Evolutionary conservation across 179 eudicot genomes (phyloP).

Genomic region (Actinidia chinensis): DNA sequence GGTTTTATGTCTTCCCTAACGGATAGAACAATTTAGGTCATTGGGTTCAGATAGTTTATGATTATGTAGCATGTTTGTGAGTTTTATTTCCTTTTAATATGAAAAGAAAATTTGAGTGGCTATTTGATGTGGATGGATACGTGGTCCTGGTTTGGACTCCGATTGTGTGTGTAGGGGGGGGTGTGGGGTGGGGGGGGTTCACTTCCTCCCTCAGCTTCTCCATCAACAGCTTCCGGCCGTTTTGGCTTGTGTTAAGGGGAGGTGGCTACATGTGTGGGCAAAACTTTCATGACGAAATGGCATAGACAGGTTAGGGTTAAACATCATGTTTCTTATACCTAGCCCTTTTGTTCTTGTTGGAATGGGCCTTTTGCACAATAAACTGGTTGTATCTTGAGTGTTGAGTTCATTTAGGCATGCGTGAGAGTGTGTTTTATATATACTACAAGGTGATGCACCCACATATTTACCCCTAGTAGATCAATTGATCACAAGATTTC

Average conservation of each 20-base stretch:
- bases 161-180: too few relatives aligned
- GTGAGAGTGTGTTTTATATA: too few relatives aligned
- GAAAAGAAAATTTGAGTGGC: slow-evolving; percentile 22
- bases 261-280: slow-evolving; percentile 90
- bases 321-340: neutral
- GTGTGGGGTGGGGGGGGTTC: too few relatives aligned
- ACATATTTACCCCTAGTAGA: too few relatives aligned
- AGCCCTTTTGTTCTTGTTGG: neutral
- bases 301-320: slow-evolving; percentile 63
- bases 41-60: neutral
- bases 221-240: slow-evolving; percentile 69
- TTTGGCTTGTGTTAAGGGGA: slow-evolving; percentile 48
- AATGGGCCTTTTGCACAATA: too few relatives aligned
- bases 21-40: neutral
- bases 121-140: slow-evolving; percentile 88
- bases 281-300: slow-evolving; percentile 96
- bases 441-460: too few relatives aligned
- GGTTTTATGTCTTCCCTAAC: neutral
- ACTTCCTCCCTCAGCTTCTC: slow-evolving; percentile 72
- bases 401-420: too few relatives aligned
- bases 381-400: too few relatives aligned
- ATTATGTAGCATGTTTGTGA: neutral
- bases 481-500: too few relatives aligned
- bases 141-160: slow-evolving; percentile 87
- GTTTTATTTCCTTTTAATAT: neutral